These are phyloP conservation scores for Ramaria sp. DNA, from an alignment of 768 basidiomycete genomes.

Conservation along the genomic window DNA sequence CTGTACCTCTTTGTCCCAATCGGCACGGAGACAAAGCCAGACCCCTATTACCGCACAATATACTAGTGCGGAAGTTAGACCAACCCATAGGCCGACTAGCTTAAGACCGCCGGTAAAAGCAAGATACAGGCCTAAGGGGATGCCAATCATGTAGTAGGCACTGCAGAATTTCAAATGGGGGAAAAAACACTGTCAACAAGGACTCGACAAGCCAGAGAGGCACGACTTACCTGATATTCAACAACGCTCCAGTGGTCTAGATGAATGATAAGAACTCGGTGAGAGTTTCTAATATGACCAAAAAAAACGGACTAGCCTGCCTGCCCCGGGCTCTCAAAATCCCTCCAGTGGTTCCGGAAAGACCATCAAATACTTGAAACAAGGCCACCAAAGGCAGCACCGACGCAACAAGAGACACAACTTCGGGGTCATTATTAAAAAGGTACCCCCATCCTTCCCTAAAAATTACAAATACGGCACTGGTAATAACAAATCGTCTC, in stretches of 20 bases:
- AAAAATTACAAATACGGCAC: slow-evolving; percentile 46
- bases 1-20: slow-evolving; percentile 62
- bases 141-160: slow-evolving; percentile 74
- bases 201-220: slow-evolving; percentile 5
- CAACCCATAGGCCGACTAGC: slow-evolving; percentile 76
- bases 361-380: slow-evolving; percentile 81
- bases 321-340: slow-evolving; percentile 78
- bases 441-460: slow-evolving; percentile 58
- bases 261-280: neutral
- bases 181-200: slow-evolving; percentile 7
- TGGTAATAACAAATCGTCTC: slow-evolving; percentile 15
- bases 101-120: slow-evolving; percentile 48
- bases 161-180: slow-evolving; percentile 23
- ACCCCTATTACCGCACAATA: slow-evolving; percentile 46
- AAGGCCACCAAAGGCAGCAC: slow-evolving; percentile 69
- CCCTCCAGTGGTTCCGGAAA: slow-evolving; percentile 55
- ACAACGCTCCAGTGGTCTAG: slow-evolving; percentile 63
- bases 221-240: slow-evolving; percentile 62
- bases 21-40: slow-evolving; percentile 39
- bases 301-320: slow-evolving; percentile 24
- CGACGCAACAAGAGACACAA: slow-evolving; percentile 46
- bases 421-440: slow-evolving; percentile 58
- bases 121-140: slow-evolving; percentile 74
- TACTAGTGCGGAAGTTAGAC: slow-evolving; percentile 57
- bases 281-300: neutral